These are phyloP conservation scores for Naganishia liquefaciens DNA, from an alignment of 1,284 basidiomycete genomes.

Conservation along the genomic window DNA sequence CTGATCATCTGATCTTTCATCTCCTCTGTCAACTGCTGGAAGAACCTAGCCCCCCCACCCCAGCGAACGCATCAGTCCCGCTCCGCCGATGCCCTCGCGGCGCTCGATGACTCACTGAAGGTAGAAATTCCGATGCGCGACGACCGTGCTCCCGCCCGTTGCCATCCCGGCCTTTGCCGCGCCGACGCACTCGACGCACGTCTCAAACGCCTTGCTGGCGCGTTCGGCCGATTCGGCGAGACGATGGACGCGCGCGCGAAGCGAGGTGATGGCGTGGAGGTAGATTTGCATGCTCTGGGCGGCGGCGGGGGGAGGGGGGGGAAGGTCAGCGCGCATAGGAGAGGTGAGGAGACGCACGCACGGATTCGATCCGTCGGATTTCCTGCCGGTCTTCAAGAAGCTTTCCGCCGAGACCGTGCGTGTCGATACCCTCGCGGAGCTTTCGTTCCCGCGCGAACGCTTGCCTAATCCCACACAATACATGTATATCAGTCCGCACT, in stretches of 20 bases:
- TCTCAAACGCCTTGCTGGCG: constrained; percentile 26
- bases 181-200: constrained; percentile 29
- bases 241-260: constrained; percentile 26
- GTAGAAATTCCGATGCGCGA: constrained; percentile 29
- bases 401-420: constrained; percentile 26
- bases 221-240: constrained; percentile 22
- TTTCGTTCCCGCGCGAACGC: constrained; percentile 28
- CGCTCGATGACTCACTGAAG: constrained; percentile 19
- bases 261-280: constrained; percentile 29
- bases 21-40: constrained; percentile 28
- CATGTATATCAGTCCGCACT: not conserved
- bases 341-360: constrained; percentile 1
- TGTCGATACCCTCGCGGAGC: constrained; percentile 28
- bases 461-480: constrained; percentile 16
- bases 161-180: constrained; percentile 22
- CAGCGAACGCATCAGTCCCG: constrained; percentile 4
- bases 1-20: constrained; percentile 32
- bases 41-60: constrained; percentile 21
- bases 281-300: constrained; percentile 34
- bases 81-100: not conserved
- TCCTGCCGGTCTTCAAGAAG: constrained; percentile 28
- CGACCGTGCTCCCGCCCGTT: constrained; percentile 27
- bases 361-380: constrained; percentile 26
- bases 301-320: too few relatives aligned
- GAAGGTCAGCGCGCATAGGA: not conserved